Conservation (phyloP, 1,284 basidiomycete genomes). For the Mycocalia duriaeana region DNA sequence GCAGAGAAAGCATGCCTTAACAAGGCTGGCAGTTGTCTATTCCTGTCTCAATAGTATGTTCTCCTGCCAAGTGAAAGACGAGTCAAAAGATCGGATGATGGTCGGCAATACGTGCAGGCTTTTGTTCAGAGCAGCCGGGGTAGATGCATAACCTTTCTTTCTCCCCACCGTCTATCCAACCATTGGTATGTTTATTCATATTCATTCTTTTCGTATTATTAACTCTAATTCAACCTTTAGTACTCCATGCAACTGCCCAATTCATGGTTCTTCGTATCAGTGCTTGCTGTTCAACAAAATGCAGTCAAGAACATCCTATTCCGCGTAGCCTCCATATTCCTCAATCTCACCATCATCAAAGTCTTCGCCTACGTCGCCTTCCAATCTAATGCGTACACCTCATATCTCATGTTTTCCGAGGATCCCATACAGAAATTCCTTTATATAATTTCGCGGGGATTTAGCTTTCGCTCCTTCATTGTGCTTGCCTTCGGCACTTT, state of each 20-base stretch:
- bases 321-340: constrained; percentile 10
- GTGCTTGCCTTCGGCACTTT: constrained; percentile 11
- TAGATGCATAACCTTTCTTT: too few relatives aligned
- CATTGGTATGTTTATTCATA: too few relatives aligned
- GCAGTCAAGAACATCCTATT: constrained; percentile 19
- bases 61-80: too few relatives aligned
- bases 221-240: too few relatives aligned
- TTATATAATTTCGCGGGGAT: constrained; percentile 9
- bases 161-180: too few relatives aligned
- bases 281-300: constrained; percentile 12
- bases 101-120: too few relatives aligned
- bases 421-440: constrained; percentile 12
- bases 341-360: constrained; percentile 12
- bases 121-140: too few relatives aligned
- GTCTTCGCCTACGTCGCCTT: constrained; percentile 13
- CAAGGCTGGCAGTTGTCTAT: too few relatives aligned
- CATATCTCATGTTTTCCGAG: constrained; percentile 18
- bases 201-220: too few relatives aligned
- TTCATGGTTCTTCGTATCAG: constrained; percentile 7
- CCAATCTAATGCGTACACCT: constrained; percentile 13
- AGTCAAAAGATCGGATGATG: too few relatives aligned
- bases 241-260: neutral
- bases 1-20: too few relatives aligned
- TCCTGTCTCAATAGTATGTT: too few relatives aligned
- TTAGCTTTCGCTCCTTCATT: constrained; percentile 11